Evolutionary conservation across 1,284 basidiomycete genomes (phyloP).

Genomic region (Fistulinella cinereoalba): DNA sequence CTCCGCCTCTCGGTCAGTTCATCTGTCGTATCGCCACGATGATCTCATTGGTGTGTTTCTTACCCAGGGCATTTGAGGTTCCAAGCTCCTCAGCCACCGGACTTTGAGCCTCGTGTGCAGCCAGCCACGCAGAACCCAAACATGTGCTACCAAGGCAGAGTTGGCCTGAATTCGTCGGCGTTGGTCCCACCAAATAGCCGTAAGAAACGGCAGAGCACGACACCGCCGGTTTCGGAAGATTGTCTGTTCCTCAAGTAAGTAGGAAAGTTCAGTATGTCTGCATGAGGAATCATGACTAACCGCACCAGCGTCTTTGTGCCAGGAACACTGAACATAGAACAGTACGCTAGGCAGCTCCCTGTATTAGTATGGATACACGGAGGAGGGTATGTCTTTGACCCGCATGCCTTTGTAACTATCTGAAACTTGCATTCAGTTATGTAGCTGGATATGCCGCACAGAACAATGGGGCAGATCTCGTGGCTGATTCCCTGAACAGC

Average conservation of each 20-base stretch:
- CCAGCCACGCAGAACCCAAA: conserved; percentile 13
- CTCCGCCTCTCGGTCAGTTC: conserved; percentile 12
- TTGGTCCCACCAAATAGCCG: background rate
- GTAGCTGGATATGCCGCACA: conserved; percentile 3
- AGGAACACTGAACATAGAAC: conserved; percentile 1
- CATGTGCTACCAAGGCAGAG: conserved; percentile 10
- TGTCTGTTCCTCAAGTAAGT: conserved; percentile 24
- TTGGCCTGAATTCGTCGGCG: background rate
- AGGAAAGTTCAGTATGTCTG: background rate
- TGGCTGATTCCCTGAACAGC: conserved; percentile 23
- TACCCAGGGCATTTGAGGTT: conserved; percentile 16
- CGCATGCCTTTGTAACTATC: background rate
- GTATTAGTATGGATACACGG: conserved; percentile 26
- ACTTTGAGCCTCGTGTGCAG: conserved; percentile 4
- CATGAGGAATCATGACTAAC: no score
- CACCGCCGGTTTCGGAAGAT: conserved; percentile 12
- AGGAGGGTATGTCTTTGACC: conserved; percentile 14
- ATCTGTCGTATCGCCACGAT: background rate
- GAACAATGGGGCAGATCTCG: conserved; percentile 14
- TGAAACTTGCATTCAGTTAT: conserved; percentile 7
- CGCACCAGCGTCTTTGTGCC: conserved; percentile 13
- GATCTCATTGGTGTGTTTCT: background rate
- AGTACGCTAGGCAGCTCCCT: conserved; percentile 4
- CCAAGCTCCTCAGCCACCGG: conserved; percentile 13
- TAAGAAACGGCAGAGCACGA: conserved; percentile 4